Base-by-base conservation (phyloP, 2,329 filamentous ascomycete genomes). In the Sarocladiaceae sp. region DNA sequence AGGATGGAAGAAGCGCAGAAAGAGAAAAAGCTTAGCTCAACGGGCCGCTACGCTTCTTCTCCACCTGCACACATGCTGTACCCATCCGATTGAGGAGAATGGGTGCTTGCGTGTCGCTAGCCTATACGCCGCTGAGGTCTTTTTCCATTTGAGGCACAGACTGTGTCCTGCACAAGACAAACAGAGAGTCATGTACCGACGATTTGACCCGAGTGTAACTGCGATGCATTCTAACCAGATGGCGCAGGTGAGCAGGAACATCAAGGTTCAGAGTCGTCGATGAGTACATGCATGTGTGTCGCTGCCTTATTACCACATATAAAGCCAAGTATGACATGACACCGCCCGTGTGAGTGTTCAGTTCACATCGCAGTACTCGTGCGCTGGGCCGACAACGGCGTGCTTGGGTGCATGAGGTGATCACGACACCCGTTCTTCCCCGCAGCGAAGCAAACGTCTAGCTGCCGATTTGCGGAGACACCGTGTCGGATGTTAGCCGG, bases 11-110 rank as follows among this genome's bases (percentile, higher is more conserved):
- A 20, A 42, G 37, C 37, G 37, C 37, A 20, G 17, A n/a, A n/a
- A n/a, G n/a, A 48, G 26, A 10, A 48, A 48, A 48, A 48, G 44
- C 44, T 48, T 48, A 48, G 44, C 44, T 48, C 22, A 3, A 33
- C 44, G 44, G 44, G 44, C 44, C 44, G 44, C 44, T 33, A 48
- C 40, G 17, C n/a, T 17, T 4, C 17, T 48, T n/a, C n/a, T n/a
- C n/a, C n/a, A n/a, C n/a, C n/a, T n/a, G n/a, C n/a, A n/a, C n/a
- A n/a, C n/a, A n/a, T n/a, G n/a, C n/a, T n/a, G n/a, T n/a, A n/a
- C n/a, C n/a, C n/a, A n/a, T n/a, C n/a, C n/a, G n/a, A n/a, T n/a
- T n/a, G n/a, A n/a, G n/a, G n/a, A n/a, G n/a, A n/a, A n/a, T n/a
- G n/a, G n/a, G n/a, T n/a, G n/a, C n/a, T n/a, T n/a, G n/a, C n/a